These are phyloP conservation scores for Leucosporidium creatinivorum DNA, from an alignment of 768 basidiomycete species.

Conservation along the genomic window DNA sequence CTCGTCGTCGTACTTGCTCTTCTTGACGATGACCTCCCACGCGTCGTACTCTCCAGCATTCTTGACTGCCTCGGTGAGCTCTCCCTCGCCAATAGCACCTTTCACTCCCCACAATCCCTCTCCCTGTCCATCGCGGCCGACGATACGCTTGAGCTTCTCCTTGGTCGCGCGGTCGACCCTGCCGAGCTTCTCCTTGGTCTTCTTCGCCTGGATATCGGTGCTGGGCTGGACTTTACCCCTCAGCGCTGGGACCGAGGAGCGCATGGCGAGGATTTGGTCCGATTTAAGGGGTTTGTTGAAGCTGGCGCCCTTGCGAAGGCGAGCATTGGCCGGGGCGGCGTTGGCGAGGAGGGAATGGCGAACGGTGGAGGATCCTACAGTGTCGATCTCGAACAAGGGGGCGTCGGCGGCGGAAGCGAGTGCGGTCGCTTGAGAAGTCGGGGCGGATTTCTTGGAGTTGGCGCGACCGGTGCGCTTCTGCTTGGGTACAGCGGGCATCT, in stretches of 20 bases:
- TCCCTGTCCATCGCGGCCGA: conserved; percentile 28
- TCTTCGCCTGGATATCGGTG: conserved; percentile 16
- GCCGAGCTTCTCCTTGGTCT: conserved; percentile 14
- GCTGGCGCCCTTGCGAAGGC: conserved; percentile 21
- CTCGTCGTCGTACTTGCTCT: conserved; percentile 12
- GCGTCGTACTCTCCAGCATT: conserved; percentile 31
- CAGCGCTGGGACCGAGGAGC: conserved; percentile 27
- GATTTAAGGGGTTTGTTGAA: conserved; percentile 33
- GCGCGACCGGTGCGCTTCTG: conserved; percentile 3
- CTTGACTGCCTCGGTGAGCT: conserved; percentile 12
- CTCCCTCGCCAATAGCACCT: conserved; percentile 1
- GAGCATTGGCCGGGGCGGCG: conserved; percentile 9
- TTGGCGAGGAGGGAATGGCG: conserved; percentile 21
- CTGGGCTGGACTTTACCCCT: conserved; percentile 11
- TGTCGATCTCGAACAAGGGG: conserved; percentile 31
- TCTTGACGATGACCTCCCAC: conserved; percentile 18
- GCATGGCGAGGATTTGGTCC: conserved; percentile 34
- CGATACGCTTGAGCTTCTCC: conserved; percentile 30
- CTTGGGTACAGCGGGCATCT: too few relatives aligned
- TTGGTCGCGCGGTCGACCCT: conserved; percentile 30
- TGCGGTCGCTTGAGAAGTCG: not conserved
- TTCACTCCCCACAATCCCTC: conserved; percentile 33
- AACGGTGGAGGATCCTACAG: conserved; percentile 11
- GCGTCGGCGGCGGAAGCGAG: not conserved
- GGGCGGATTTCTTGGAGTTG: conserved; percentile 29